Evolutionary conservation across 495 filamentous ascomycete genomes (phyloP), one percentile per base, ranked within the genome.

Genomic region (Penicillium soppii): DNA sequence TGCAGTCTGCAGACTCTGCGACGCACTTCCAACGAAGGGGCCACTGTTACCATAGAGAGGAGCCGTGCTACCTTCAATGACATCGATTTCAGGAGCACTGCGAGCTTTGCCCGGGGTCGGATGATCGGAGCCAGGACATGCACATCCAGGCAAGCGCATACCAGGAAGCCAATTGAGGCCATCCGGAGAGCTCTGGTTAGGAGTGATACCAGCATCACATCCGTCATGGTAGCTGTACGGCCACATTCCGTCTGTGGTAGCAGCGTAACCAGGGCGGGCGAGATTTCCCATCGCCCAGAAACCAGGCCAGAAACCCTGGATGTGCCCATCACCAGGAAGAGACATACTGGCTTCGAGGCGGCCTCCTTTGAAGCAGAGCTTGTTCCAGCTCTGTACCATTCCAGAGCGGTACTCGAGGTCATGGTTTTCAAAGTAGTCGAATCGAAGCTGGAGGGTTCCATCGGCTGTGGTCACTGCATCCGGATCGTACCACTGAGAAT

Each of bases 311-410:
- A 90, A 86, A 16, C 88, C 86, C 22, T 82, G 71, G 21, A 80
- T 76, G 35, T 89, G 82, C 5, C 87, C 88, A 25, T 75, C 62
- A 16, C 88, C 88, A 5, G 88, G 88, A 7, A 91, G 72, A 1
- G 88, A 92, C 26, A 88, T 80, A 56, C 84, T 88, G 10, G 87
- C 88, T 70, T 91, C 87, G n/a, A 91, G 65, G 32, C 84, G 75
- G 12, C 88, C 88, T 15, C 88, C 88, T 42, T 84, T 88, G 66
- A 90, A 88, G 63, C 88, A 90, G 36, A 90, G 53, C 59, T 90
- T 82, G 65, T 91, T 91, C 88, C 88, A 91, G 21, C 82, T 88
- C 53, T 91, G 87, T 7, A 91, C 53, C 88, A 91, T 91, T n/a
- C 84, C 88, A 13, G 88, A 91, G 27, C 87, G 78, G 57, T 86